Evolutionary conservation across 352 stramenopile genomes (phyloP).

Genomic region (Globisporangium paroecandrum): DNA sequence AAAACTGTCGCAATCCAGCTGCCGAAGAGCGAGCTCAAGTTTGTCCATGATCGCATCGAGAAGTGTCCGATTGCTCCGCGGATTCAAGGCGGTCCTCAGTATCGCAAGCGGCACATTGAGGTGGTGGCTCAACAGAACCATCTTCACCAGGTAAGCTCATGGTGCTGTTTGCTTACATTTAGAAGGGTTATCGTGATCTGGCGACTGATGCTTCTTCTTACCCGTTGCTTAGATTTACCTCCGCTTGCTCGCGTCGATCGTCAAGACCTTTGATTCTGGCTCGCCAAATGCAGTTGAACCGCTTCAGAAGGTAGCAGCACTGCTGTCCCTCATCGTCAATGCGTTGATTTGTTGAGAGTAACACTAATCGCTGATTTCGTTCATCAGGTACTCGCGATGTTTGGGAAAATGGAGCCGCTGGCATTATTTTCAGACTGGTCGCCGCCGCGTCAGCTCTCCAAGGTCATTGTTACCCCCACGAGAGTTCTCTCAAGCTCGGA

Average conservation of each 20-base stretch:
- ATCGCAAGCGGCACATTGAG: conserved; percentile 48
- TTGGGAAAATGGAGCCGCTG: conserved; percentile 62
- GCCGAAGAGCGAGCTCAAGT: conserved; percentile 85
- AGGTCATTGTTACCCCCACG: conserved; percentile 31
- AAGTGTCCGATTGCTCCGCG: conserved; percentile 55
- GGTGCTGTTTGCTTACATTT: neutral
- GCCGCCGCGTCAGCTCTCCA: conserved; percentile 54
- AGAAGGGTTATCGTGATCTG: neutral
- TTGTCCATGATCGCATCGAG: conserved; percentile 75
- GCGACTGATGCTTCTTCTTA: conserved; percentile 1
- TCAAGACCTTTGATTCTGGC: conserved; percentile 55
- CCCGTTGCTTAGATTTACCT: conserved; percentile 53
- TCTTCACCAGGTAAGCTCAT: conserved; percentile 55
- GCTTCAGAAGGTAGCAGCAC: conserved; percentile 47
- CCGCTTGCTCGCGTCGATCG: conserved; percentile 50
- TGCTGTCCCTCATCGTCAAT: neutral
- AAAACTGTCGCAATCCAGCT: conserved; percentile 63
- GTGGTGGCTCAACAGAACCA: conserved; percentile 70
- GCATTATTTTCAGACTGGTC: conserved; percentile 79
- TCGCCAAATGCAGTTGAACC: conserved; percentile 43
- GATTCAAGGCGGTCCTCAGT: conserved; percentile 62
- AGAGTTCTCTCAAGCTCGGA: conserved; percentile 57
- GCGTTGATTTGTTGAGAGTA: neutral
- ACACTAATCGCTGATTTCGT: neutral
- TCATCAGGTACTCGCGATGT: conserved; percentile 53